Percentiles rank a stretch among this genome's conserved stretches.
These are phyloP conservation scores for Penicillium sp. DNA, from an alignment of 2,329 filamentous ascomycete genomes.

Conservation along the genomic window DNA sequence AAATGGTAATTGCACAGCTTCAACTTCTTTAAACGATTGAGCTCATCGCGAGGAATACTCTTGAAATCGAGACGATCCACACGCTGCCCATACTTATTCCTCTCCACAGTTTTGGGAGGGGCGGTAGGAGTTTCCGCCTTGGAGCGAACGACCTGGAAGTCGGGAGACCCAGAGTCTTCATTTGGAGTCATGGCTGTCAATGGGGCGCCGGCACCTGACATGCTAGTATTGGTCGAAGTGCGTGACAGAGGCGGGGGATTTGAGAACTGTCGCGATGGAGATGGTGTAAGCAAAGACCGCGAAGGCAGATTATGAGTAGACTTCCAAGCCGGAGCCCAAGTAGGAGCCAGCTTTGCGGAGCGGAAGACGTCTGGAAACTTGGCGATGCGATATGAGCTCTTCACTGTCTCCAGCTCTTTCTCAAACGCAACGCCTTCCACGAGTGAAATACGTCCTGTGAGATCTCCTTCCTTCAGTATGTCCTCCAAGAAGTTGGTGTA, in stretches of 20 bases:
- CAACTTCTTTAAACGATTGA: conserved; percentile 64
- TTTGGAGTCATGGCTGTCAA: conserved; percentile 42
- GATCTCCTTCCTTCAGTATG: conserved; percentile 49
- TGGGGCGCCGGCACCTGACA: conserved; percentile 38
- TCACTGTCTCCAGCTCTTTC: conserved; percentile 55
- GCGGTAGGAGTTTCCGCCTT: conserved; percentile 34
- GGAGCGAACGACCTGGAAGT: conserved; percentile 44
- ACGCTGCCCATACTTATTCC: conserved; percentile 64
- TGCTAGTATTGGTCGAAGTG: conserved; percentile 46
- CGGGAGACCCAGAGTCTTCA: conserved; percentile 39
- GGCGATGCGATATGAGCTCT: conserved; percentile 51
- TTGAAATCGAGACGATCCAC: conserved; percentile 57
- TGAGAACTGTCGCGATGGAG: conserved; percentile 38
- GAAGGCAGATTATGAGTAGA: conserved; percentile 33
- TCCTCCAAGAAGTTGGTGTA: conserved; percentile 60
- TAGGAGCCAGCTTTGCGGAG: conserved; percentile 52
- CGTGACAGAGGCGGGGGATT: conserved; percentile 34
- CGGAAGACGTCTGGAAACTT: conserved; percentile 60
- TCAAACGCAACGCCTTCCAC: conserved; percentile 62
- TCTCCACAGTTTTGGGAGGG: conserved; percentile 49
- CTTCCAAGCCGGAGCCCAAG: conserved; percentile 39
- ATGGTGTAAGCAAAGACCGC: conserved; percentile 38
- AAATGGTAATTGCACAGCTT: conserved; percentile 68
- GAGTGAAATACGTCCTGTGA: conserved; percentile 56
- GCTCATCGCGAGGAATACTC: conserved; percentile 59